phyloP scores from a whole-genome alignment of 2,329 filamentous ascomycete species.

The Apiospora aurea region DNA sequence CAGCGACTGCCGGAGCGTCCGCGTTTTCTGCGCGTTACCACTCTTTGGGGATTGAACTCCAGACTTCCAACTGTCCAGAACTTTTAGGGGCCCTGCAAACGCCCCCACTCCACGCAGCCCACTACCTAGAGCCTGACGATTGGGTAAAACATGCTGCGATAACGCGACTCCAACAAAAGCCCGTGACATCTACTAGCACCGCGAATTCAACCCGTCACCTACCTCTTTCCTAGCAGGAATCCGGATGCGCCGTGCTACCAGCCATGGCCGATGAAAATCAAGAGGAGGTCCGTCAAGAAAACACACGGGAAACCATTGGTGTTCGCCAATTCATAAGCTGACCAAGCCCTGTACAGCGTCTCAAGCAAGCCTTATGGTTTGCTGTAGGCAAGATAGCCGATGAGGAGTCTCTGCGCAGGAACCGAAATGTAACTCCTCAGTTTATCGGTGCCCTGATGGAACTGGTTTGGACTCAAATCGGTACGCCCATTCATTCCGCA shows the following conservation, averaged over 20 bases:
- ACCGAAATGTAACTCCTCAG: conserved; percentile 88
- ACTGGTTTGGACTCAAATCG: conserved; percentile 77
- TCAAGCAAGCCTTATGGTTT: conserved; percentile 87
- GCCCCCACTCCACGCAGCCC: conserved; percentile 10
- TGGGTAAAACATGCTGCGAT: neutral
- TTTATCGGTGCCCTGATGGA: conserved; percentile 84
- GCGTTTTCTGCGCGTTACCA: conserved; percentile 9
- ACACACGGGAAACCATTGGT: neutral
- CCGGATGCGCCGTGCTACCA: neutral
- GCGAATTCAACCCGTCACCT: neutral
- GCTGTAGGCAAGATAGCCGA: conserved; percentile 88
- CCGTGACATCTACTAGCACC: neutral
- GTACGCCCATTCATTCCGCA: conserved; percentile 54
- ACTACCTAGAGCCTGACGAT: neutral
- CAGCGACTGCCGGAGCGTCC: conserved; percentile 11
- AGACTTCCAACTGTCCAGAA: neutral
- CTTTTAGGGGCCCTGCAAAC: neutral
- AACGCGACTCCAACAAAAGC: neutral
- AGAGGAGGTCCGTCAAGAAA: conserved; percentile 41
- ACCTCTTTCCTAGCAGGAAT: neutral
- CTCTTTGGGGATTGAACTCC: neutral
- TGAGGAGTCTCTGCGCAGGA: conserved; percentile 74
- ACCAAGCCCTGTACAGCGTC: conserved; percentile 58
- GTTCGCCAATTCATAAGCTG: neutral
- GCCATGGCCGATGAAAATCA: conserved; percentile 42